Base-by-base conservation (phyloP, 768 basidiomycete species). In the Russula compacta region DNA sequence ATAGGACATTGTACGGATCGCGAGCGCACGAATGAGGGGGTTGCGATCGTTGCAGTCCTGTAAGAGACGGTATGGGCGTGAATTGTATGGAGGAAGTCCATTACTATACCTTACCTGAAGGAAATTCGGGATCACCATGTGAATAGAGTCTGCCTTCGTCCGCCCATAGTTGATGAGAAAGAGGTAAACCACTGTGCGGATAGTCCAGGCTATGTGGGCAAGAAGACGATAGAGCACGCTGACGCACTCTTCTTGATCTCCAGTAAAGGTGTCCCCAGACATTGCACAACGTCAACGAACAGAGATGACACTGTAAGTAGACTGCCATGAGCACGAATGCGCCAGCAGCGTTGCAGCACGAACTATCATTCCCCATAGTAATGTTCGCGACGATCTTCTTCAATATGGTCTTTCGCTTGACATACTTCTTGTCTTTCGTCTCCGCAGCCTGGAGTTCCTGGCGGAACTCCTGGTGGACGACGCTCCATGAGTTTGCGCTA, bases 331-430 rank as follows among this genome's bases (percentile, higher is more conserved):
- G 66, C 52, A 58, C 47, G 64, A 66, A 62, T 15, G 36, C 50
- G 53, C 42, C 54, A 29, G 36, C 17, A 58, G 38, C 39, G 40
- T 19, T 42, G 43, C 32, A 53, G 57, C 72, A 84, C 93, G 75
- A 71, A 97, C 95, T 95, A 75, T 98, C 95, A 71, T 94, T 97
- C 47, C 97, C 97, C 95, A 99, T 98, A 4, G 97, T 99, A 73
- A 98, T 98, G 73, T 98, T 98, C 44, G 97, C 97, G 12, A 98
- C 93, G 62, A 98, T 88, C 78, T 95, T 95, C 82, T 99, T 98
- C 68, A 98, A 75, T 19, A 92, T 88, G 0, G 84, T 94, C 81
- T 94, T 98, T 68, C 94, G 83, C 74, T 95, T 95, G 67, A 84
- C 76, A 66, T 83, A 98, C 69, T 94, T 95, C 81, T 98, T 99